phyloP scores from a whole-genome alignment of 805 yeast genomes.

The Candida coquimbonensis region DNA sequence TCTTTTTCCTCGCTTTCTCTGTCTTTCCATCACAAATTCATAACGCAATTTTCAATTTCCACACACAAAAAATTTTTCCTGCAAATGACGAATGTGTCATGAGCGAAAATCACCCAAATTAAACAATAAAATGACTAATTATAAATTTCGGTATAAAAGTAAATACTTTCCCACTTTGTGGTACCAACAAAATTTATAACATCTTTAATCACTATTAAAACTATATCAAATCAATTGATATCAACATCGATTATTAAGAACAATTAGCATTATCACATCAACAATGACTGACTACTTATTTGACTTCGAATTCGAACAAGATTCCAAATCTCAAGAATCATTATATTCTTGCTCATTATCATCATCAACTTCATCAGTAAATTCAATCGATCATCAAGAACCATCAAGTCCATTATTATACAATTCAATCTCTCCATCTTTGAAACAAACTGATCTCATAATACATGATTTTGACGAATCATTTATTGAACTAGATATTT shows the following conservation, averaged over 20 bases:
- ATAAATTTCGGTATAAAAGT: not conserved
- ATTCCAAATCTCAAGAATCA: conserved; percentile 4
- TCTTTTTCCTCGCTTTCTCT: not conserved
- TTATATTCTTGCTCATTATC: conserved; percentile 15
- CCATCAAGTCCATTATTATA: conserved; percentile 21
- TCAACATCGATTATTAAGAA: not conserved
- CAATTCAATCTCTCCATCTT: conserved; percentile 18
- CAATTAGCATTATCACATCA: not conserved
- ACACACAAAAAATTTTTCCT: not conserved
- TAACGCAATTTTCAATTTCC: conserved; percentile 7
- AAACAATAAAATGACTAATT: not conserved
- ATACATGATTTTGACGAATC: conserved; percentile 16
- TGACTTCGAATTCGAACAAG: too few relatives aligned
- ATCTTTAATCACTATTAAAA: not conserved
- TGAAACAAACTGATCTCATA: conserved; percentile 11
- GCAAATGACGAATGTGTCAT: conserved; percentile 6
- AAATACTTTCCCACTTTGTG: not conserved
- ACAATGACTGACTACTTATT: conserved; percentile 12
- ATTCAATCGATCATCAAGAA: conserved; percentile 11
- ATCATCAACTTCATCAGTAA: conserved; percentile 14
- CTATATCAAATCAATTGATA: not conserved
- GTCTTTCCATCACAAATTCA: not conserved
- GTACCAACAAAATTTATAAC: too few relatives aligned
- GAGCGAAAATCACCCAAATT: not conserved
- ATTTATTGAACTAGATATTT: conserved; percentile 18